Evolutionary conservation across 108 stramenopile species (phyloP).

Genomic region (Skeletonema tropicum): DNA sequence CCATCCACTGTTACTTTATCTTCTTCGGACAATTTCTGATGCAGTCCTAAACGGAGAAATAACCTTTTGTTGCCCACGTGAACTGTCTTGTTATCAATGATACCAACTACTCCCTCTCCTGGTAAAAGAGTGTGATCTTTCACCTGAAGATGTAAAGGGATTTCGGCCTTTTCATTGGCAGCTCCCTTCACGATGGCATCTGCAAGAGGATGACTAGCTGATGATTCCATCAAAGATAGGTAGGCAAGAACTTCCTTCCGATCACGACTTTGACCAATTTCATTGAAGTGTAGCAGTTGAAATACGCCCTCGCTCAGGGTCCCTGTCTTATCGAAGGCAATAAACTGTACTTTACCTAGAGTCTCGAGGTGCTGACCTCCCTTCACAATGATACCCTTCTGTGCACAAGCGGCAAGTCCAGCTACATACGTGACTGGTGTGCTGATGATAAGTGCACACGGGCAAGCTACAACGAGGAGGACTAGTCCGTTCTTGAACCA

Average conservation of each 20-base stretch:
- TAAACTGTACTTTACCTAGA: slow-evolving; percentile 54
- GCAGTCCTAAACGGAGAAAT: slow-evolving; percentile 60
- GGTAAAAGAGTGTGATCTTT: slow-evolving; percentile 58
- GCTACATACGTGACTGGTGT: slow-evolving; percentile 88
- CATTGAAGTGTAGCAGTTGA: slow-evolving; percentile 57
- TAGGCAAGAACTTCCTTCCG: slow-evolving; percentile 54
- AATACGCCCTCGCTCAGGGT: slow-evolving; percentile 77
- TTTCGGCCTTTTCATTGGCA: slow-evolving; percentile 52
- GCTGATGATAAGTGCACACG: slow-evolving; percentile 84
- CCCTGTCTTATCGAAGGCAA: slow-evolving; percentile 83
- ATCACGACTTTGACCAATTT: slow-evolving; percentile 20
- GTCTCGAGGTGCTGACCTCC: slow-evolving; percentile 79
- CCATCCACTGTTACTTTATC: slow-evolving; percentile 31
- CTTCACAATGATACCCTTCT: slow-evolving; percentile 79
- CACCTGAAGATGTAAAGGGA: slow-evolving; percentile 39
- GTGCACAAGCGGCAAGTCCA: slow-evolving; percentile 84
- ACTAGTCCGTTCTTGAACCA: slow-evolving; percentile 75
- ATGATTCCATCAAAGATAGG: slow-evolving; percentile 69
- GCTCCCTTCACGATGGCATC: slow-evolving; percentile 68
- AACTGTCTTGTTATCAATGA: slow-evolving; percentile 54
- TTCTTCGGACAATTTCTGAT: slow-evolving; percentile 28
- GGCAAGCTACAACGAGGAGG: slow-evolving; percentile 77
- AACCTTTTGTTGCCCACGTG: slow-evolving; percentile 75
- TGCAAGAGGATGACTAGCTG: slow-evolving; percentile 73
- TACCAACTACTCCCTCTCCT: slow-evolving; percentile 71